Conservation (phyloP, 225 moss, liverwort and hornwort species). For the Antitrichia curtipendula region DNA sequence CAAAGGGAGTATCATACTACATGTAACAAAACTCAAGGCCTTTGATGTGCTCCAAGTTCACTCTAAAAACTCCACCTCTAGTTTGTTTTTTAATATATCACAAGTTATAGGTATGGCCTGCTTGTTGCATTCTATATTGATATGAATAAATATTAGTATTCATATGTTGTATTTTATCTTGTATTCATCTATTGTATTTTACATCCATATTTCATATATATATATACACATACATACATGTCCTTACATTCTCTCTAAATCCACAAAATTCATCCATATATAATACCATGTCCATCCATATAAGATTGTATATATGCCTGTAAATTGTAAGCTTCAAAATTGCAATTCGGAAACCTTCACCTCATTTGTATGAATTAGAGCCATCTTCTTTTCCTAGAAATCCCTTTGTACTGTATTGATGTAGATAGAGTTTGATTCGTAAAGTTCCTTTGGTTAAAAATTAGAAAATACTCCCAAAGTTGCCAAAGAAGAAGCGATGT, state of each 20-base stretch:
- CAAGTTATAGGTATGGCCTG: too few species aligned
- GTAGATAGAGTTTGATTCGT: rapidly evolving
- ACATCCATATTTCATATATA: not conserved
- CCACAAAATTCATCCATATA: not conserved
- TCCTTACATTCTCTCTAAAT: not conserved
- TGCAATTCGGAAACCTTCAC: rapidly evolving
- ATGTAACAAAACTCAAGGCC: not conserved
- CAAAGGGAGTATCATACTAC: too few species aligned
- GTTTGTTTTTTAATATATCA: not conserved
- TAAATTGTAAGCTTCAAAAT: rapidly evolving
- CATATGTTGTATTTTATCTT: not conserved
- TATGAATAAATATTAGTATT: not conserved
- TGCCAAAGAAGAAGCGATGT: not conserved
- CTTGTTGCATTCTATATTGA: rapidly evolving
- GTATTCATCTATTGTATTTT: not conserved
- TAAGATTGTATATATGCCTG: not conserved
- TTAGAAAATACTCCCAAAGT: not conserved
- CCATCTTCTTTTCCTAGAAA: rapidly evolving
- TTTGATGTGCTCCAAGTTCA: not conserved
- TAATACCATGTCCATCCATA: not conserved
- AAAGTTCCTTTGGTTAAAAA: not conserved
- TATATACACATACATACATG: too few species aligned
- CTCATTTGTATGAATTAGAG: not conserved
- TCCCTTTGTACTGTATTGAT: not conserved
- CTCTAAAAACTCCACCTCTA: not conserved